phyloP scores from a whole-genome alignment of 768 basidiomycete species.

The Porpolomopsis calyptriformis region DNA sequence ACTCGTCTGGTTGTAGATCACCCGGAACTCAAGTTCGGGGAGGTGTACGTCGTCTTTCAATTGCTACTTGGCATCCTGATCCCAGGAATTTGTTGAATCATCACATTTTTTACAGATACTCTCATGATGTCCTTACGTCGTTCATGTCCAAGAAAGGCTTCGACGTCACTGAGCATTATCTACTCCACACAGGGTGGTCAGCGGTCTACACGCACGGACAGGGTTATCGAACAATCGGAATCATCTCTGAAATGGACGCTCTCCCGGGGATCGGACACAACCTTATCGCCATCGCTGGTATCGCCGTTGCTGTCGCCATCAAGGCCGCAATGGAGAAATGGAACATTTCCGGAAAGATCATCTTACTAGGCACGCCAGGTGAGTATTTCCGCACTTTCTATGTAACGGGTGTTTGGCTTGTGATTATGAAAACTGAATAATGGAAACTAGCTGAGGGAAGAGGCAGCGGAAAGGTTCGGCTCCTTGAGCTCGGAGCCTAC shows the following conservation, averaged over 20 bases:
- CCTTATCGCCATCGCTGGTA: constrained; percentile 66
- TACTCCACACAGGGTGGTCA: constrained; percentile 65
- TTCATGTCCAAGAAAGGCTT: constrained; percentile 64
- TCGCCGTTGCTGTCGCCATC: constrained; percentile 59
- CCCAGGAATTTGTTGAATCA: not conserved
- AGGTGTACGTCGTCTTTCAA: constrained; percentile 36
- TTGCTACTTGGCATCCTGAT: not conserved
- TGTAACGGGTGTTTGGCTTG: not conserved
- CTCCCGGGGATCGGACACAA: constrained; percentile 59
- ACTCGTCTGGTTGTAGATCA: not conserved
- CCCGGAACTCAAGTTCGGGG: constrained; percentile 24
- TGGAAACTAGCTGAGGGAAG: constrained; percentile 79
- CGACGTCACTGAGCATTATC: constrained; percentile 47
- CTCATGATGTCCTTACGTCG: constrained; percentile 57
- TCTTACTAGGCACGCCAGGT: constrained; percentile 75
- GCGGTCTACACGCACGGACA: constrained; percentile 54
- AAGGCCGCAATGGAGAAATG: constrained; percentile 51
- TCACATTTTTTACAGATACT: constrained; percentile 33
- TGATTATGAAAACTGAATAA: too few relatives aligned
- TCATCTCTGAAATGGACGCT: constrained; percentile 78
- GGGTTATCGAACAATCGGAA: constrained; percentile 60
- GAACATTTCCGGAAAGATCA: constrained; percentile 55
- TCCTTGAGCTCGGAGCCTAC: constrained; percentile 70
- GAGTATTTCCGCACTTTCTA: not conserved
- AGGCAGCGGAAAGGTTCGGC: constrained; percentile 57